Base-by-base conservation (phyloP, 192 early-diverging fungal genomes). In the Phycomyces blakesleeanus region DNA sequence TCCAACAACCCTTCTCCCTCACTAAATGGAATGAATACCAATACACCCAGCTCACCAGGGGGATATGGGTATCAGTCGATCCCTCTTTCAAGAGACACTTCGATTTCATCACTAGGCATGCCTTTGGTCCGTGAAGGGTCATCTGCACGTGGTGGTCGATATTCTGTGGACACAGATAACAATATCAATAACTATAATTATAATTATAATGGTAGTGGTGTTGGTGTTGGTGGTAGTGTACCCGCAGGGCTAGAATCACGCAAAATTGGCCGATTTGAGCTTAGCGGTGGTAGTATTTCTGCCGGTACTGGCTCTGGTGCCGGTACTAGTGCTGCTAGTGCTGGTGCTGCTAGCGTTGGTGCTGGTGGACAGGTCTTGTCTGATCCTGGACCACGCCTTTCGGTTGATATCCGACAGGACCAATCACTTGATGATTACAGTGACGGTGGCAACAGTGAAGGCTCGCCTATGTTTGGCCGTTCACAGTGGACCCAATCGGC, bases 401-500 rank as follows among this genome's bases (percentile, higher is more conserved):
- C 51, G 21, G 50, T 29, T 27, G 14, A 39, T 42, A 27, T 41
- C 25, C 14, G 37, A n/a, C 8, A 40, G 6, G 26, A 16, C 14
- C 55, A 52, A 21, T 27, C 34, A 29, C 25, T 49, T 14, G 38
- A 47, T 20, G 20, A 5, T 7, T 39, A 52, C 18, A 1, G 9
- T 25, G 29, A 34, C 15, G 7, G 7, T 29, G 7, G 7, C 22
- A 29, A 18, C 12, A 56, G n/a, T 7, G 3, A 56, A 20, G n/a
- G 3, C n/a, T 34, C 21, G 5, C 29, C 1, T 2, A 37, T 34
- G 38, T 37, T 29, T 56, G 38, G 20, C 5, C 25, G 8, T 11
- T 22, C 14, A 79, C 66, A 27, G 55, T 47, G 38, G 57, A 54
- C n/a, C 50, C 51, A 12, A 53, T 76, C 74, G 2, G 70, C 81